Percentiles rank a stretch among this genome's conserved stretches.
phyloP scores from a whole-genome alignment of 768 basidiomycete species.

The Naganishia antarctica region DNA sequence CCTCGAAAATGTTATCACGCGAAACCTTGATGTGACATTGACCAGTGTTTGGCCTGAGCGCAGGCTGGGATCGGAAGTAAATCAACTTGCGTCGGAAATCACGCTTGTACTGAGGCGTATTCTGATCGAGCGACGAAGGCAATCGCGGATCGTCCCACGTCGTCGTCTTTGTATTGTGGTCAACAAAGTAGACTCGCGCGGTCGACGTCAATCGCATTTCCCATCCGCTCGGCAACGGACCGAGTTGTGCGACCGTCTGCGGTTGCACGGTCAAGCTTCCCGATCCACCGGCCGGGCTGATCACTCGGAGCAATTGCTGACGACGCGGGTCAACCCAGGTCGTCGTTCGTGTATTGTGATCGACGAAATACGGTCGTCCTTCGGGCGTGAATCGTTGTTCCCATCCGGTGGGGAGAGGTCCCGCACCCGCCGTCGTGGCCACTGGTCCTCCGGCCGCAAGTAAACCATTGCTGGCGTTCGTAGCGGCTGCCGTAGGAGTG shows the following conservation, averaged over 20 bases:
- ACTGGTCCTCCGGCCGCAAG: constrained; percentile 40
- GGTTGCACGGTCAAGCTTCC: constrained; percentile 79
- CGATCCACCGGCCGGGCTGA: constrained; percentile 76
- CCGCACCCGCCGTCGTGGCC: constrained; percentile 68
- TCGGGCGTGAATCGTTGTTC: constrained; percentile 98
- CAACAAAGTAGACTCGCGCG: constrained; percentile 97
- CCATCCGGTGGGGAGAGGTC: constrained; percentile 93
- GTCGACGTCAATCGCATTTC: constrained; percentile 99
- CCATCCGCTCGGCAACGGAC: constrained; percentile 96
- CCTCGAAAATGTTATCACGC: constrained; percentile 97
- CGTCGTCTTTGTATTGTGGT: constrained; percentile 99
- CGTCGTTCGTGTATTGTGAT: constrained; percentile 97
- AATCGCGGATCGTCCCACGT: constrained; percentile 99
- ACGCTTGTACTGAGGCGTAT: constrained; percentile 99
- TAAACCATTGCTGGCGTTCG: constrained; percentile 24
- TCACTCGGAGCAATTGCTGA: constrained; percentile 91
- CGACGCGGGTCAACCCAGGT: constrained; percentile 99
- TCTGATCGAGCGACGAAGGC: constrained; percentile 83
- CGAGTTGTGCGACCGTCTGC: constrained; percentile 92
- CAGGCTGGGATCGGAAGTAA: constrained; percentile 98
- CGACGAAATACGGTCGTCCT: constrained; percentile 96
- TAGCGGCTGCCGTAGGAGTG: constrained; percentile 36
- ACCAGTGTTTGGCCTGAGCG: constrained; percentile 94
- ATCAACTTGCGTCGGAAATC: constrained; percentile 99
- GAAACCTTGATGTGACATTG: constrained; percentile 99